Conservation (phyloP, 2,329 filamentous ascomycete genomes). For the Fonsecaea pedrosoi region DNA sequence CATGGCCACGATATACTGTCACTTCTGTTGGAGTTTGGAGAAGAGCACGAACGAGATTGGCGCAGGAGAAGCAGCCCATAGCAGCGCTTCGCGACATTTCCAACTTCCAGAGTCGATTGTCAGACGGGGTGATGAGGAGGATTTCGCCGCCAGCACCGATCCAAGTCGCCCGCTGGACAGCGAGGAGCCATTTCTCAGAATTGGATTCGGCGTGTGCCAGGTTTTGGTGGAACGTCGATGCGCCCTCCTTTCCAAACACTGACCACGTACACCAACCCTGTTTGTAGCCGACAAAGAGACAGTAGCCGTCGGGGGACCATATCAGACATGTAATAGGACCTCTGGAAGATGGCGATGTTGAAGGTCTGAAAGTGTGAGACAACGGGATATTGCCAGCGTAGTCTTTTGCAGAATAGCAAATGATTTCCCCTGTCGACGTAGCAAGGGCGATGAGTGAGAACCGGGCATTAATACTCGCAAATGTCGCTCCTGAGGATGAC, state of each 20-base stretch:
- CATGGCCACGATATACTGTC: constrained; percentile 92
- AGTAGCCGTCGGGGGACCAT: constrained; percentile 96
- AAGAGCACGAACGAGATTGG: constrained; percentile 87
- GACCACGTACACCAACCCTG: constrained; percentile 97
- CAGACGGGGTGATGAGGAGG: constrained; percentile 71
- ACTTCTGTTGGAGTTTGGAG: constrained; percentile 87
- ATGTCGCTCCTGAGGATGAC: constrained; percentile 66
- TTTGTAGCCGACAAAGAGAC: constrained; percentile 90
- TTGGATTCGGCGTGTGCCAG: constrained; percentile 68
- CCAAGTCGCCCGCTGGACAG: constrained; percentile 81
- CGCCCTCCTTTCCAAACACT: constrained; percentile 90
- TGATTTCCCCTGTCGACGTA: constrained; percentile 77
- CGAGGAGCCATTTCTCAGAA: constrained; percentile 82
- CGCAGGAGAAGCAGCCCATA: constrained; percentile 86
- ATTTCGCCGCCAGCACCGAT: constrained; percentile 86
- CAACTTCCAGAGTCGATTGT: constrained; percentile 82
- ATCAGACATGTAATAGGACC: constrained; percentile 75
- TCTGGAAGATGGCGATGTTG: constrained; percentile 70
- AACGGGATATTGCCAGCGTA: constrained; percentile 90
- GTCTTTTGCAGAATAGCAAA: constrained; percentile 91
- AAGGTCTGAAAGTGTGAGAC: constrained; percentile 77
- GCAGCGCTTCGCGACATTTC: constrained; percentile 96
- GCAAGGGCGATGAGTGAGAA: constrained; percentile 93
- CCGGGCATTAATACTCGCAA: constrained; percentile 86
- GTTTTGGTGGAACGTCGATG: constrained; percentile 80